Base-by-base conservation (phyloP, 2,329 filamentous ascomycete species). In the Talaromyces sp. region DNA sequence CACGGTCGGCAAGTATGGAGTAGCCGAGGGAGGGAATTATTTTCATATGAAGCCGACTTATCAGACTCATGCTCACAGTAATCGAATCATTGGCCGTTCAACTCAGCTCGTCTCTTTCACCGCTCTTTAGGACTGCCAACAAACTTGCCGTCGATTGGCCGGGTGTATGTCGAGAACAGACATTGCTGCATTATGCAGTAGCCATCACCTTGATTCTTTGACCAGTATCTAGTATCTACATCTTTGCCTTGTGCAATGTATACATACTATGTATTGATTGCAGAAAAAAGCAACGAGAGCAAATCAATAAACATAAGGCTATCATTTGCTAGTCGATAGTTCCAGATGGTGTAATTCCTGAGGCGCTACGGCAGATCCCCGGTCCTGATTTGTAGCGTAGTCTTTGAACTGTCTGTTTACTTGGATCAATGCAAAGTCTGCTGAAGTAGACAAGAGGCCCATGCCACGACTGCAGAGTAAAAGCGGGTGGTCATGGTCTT, bases 331-430 rank as follows among this genome's bases (percentile, higher is more conserved):
- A 35, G n/a, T 54, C n/a, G 9, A 37, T 35, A 54, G 48, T 52
- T 10, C 24, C 22, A 50, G 48, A 52, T 52, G 48, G 31, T 54
- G 24, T 35, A 54, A 22, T 35, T 22, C 47, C 16, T 39, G 27
- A 24, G 45, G 16, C 59, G 59, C 59, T 45, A 61, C 59, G 24
- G 59, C 19, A 60, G 59, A 61, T 61, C 59, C 27, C n/a, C 27
- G 10, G 3, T 52, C 48, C 48, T 31, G 14, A 52, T 52, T 31
- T 52, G 48, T 52, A 31, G 48, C 48, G 48, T 52, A 52, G 24
- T 24, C 13, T 31, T 10, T 31, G 9, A 3, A 31, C 5, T 31
- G 5, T 6, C 6, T 31, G 5, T 6, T 31, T 31, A 31, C 27
- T 31, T 31, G 27, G 3, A 3, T 33, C 48, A 11, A 52, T 33